Conservation (phyloP, 192 early-diverging fungal genomes). For the Podila verticillata region DNA sequence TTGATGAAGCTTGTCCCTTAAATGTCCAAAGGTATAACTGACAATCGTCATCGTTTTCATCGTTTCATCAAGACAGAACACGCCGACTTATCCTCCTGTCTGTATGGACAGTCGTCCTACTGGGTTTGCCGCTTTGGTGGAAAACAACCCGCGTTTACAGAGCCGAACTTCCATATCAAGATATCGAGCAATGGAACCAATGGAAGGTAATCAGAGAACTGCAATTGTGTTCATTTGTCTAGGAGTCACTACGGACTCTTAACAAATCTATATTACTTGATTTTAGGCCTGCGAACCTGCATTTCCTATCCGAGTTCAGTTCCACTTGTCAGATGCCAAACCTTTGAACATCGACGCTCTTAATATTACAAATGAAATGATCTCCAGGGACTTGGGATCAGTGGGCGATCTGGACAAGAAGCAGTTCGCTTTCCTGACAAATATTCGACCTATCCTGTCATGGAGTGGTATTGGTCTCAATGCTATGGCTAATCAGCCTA, state of each 20-base stretch:
- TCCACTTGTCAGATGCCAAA: slow-evolving; percentile 20
- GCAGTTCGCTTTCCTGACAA: background rate
- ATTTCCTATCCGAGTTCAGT: slow-evolving; percentile 28
- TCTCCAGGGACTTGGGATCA: background rate
- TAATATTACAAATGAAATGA: background rate
- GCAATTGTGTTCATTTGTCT: background rate
- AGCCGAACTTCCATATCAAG: slow-evolving; percentile 67
- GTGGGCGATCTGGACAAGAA: background rate
- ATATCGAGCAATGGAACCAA: slow-evolving; percentile 59
- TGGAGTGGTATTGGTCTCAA: background rate
- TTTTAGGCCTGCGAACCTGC: slow-evolving; percentile 26
- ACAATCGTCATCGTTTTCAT: background rate
- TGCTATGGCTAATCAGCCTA: slow-evolving; percentile 13
- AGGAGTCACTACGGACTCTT: background rate
- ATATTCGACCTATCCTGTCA: background rate
- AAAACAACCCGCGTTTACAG: slow-evolving; percentile 75
- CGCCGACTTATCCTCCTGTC: slow-evolving; percentile 36
- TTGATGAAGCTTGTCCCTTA: background rate
- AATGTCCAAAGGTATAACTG: background rate
- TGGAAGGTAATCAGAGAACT: slow-evolving; percentile 29
- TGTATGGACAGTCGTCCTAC: slow-evolving; percentile 60
- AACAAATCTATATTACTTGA: background rate
- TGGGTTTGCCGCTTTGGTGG: slow-evolving; percentile 76
- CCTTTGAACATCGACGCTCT: background rate
- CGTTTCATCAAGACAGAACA: slow-evolving; percentile 9